These are phyloP conservation scores for Curvularia spicifera DNA, from an alignment of 2,329 filamentous ascomycete genomes.

Conservation along the genomic window DNA sequence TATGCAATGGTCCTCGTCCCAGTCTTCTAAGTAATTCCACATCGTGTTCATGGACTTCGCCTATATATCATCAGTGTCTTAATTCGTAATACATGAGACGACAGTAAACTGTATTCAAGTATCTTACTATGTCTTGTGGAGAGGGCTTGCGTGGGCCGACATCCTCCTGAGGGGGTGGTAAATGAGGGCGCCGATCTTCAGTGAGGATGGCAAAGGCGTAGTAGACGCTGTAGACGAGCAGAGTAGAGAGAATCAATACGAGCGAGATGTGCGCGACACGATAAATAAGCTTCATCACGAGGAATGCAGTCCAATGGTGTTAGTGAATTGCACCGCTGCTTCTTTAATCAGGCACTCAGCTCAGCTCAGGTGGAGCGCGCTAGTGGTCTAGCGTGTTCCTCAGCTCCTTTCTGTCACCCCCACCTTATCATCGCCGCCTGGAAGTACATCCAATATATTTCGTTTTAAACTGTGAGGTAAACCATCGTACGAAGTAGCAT, in stretches of 20 bases:
- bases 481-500: background rate
- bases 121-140: conserved; percentile 17
- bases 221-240: conserved; percentile 15
- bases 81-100: background rate
- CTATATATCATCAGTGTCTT: conserved; percentile 6
- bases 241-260: conserved; percentile 3
- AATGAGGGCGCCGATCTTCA: conserved; percentile 4
- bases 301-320: background rate
- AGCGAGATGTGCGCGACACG: conserved; percentile 13
- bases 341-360: background rate
- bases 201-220: conserved; percentile 12
- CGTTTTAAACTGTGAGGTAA: background rate
- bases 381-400: conserved; percentile 6
- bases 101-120: background rate
- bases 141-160: conserved; percentile 11
- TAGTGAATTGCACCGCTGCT: background rate
- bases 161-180: background rate
- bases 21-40: conserved; percentile 25
- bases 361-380: conserved; percentile 10
- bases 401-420: background rate
- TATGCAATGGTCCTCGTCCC: conserved; percentile 23
- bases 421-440: background rate
- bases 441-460: background rate
- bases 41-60: conserved; percentile 26
- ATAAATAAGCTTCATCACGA: conserved; percentile 10